Base-by-base conservation (phyloP, 257 asterid species). In the Nicotiana sylvestris region DNA sequence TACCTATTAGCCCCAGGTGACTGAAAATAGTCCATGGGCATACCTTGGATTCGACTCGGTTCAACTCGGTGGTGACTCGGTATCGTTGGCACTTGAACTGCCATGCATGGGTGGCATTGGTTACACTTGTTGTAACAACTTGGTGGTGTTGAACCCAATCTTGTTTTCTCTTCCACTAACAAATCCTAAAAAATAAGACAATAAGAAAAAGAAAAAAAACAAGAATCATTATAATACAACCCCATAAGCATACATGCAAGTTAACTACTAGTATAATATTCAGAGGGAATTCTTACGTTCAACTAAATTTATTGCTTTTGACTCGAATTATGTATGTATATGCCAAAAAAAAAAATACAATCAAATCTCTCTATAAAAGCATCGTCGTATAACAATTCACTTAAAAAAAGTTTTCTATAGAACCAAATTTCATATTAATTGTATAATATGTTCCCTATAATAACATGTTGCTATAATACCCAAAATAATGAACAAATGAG, bases 51-150 rank as follows among this genome's bases (percentile, higher is more conserved):
- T 7, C 66, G 70, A 10, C 72, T 64, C 72, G 90, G 89, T 2
- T 77, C 65, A 39, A 81, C 82, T 29, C 84, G 87, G 87, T 77
- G 80, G 88, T 87, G 95, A 66, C 89, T 89, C 86, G 93, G 94
- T 46, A 89, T 79, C 1, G 98, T 87, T 0, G 99, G 99, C 27
- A 90, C 93, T 78, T 96, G 98, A 80, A 86, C 97, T 37, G 99
- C 98, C 93, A 88, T 89, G 97, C 99, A 96, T 12, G 99, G 99
- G 88, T 93, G 98, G 88, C 98, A 96, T 76, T 91, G 88, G 90
- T 94, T 93, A 89, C 98, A 96, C 80, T 93, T 96, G 92, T 92
- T 94, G 90, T 94, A 89, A 72, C 99, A 96, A 61, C 94, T 94
- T 81, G 99, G 99, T 61, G 99, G 99, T 83, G 89, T 92, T 15